Percentiles rank a stretch among this genome's conserved stretches.
Evolutionary conservation across 345 rosid species (phyloP).

Genomic region (Euphorbia lathyris): DNA sequence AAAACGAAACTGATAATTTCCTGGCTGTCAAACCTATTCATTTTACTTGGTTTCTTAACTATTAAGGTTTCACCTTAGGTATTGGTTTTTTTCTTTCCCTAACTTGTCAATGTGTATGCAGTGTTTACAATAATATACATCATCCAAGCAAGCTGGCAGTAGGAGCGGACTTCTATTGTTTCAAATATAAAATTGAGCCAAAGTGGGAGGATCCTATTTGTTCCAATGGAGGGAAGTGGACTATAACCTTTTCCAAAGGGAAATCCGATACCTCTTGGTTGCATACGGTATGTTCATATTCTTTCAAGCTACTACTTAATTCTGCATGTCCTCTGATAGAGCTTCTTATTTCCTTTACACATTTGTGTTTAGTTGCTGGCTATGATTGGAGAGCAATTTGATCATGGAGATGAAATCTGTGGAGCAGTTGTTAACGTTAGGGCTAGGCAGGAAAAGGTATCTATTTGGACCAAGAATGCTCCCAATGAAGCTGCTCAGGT

Average conservation of each 20-base stretch:
- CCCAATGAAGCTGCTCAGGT: constrained; percentile 91
- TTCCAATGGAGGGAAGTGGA: constrained; percentile 96
- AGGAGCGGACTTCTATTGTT: constrained; percentile 79
- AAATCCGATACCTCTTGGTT: constrained; percentile 79
- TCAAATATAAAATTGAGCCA: constrained; percentile 83
- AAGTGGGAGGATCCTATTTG: constrained; percentile 98
- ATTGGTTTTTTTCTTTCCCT: not conserved
- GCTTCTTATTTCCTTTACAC: not conserved
- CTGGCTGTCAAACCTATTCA: not conserved
- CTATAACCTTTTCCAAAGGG: constrained; percentile 41
- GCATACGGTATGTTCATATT: constrained; percentile 49
- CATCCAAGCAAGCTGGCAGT: constrained; percentile 65
- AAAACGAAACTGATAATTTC: not conserved
- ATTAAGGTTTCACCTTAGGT: not conserved
- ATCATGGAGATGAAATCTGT: constrained; percentile 89
- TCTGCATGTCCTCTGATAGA: no score
- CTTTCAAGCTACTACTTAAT: not conserved
- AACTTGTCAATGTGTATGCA: constrained; percentile 22
- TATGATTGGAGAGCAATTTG: constrained; percentile 94
- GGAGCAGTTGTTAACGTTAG: constrained; percentile 87
- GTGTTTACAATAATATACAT: constrained; percentile 72
- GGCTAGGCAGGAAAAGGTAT: constrained; percentile 56
- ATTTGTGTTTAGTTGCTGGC: constrained; percentile 38
- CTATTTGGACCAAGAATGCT: constrained; percentile 92
- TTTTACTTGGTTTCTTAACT: not conserved